Conservation (phyloP, 129 eudicot species). For the Flaveria ramosissima region DNA sequence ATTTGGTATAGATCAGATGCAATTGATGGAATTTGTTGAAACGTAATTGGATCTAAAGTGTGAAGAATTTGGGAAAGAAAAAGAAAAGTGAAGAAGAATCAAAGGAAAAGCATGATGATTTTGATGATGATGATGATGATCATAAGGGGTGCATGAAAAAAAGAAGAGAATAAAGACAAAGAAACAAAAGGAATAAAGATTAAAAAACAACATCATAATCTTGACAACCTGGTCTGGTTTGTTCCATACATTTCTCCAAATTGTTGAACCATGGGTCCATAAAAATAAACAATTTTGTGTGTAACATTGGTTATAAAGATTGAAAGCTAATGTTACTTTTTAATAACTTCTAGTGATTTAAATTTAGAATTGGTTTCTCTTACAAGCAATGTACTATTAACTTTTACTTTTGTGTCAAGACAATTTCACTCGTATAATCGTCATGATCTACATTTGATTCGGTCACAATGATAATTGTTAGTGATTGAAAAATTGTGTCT, state of each 20-base stretch:
- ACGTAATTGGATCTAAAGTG: not conserved
- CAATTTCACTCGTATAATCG: too few species aligned
- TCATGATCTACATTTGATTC: too few species aligned
- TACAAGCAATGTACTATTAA: too few species aligned
- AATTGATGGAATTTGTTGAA: not conserved
- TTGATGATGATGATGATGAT: not conserved
- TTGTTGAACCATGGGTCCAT: not conserved
- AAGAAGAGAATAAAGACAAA: not conserved
- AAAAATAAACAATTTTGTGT: not conserved
- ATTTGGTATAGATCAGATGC: not conserved
- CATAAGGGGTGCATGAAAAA: not conserved
- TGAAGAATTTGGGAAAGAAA: constrained; percentile 4
- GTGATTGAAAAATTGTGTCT: too few species aligned
- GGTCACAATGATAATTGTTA: too few species aligned
- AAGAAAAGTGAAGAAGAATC: not conserved
- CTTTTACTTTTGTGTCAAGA: too few species aligned
- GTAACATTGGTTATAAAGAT: not conserved
- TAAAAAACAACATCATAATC: not conserved
- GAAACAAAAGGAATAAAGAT: constrained; percentile 1
- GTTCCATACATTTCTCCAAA: not conserved
- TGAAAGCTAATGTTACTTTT: not conserved
- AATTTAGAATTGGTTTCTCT: too few species aligned
- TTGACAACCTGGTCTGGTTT: not conserved
- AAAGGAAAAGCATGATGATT: not conserved
- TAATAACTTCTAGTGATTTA: too few species aligned